These are phyloP conservation scores for Solanum sparsipilum DNA, from an alignment of 257 asterid genomes.

Conservation along the genomic window DNA sequence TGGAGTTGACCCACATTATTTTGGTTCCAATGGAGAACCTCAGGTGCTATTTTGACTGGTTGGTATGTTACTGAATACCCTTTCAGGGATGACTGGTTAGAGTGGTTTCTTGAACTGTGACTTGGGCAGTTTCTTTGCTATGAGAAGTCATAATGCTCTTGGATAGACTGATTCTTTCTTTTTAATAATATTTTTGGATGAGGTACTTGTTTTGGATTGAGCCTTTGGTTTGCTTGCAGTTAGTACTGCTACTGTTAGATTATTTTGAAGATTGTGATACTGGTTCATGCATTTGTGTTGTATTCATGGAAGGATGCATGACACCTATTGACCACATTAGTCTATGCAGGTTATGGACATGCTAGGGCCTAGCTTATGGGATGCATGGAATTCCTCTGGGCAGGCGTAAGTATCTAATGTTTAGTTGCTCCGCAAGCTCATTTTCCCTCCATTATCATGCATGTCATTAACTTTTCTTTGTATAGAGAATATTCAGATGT, in stretches of 20 bases:
- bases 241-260: not conserved
- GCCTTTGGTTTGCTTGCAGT: not conserved
- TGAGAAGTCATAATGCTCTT: not conserved
- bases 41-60: not conserved
- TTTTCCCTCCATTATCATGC: not conserved
- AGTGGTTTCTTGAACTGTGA: not conserved
- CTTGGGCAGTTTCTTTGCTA: not conserved
- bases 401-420: conserved; percentile 24
- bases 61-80: not conserved
- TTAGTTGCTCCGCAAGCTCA: not conserved
- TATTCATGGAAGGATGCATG: not conserved
- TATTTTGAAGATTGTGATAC: not conserved
- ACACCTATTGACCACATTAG: not conserved
- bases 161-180: not conserved
- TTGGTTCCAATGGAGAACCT: not conserved
- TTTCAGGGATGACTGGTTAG: not conserved
- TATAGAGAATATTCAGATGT: not conserved
- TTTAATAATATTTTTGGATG: not conserved
- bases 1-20: not conserved
- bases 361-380: conserved; percentile 50
- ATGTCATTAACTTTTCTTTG: not conserved
- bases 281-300: not conserved
- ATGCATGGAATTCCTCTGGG: conserved; percentile 40
- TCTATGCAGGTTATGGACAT: conserved; percentile 45
- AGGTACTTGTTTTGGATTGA: not conserved